A percentile compares a stretch with the other conserved stretches of the same genome.
phyloP scores from a whole-genome alignment of 164 flowering plant genomes.

The Kingdonia uniflora region DNA sequence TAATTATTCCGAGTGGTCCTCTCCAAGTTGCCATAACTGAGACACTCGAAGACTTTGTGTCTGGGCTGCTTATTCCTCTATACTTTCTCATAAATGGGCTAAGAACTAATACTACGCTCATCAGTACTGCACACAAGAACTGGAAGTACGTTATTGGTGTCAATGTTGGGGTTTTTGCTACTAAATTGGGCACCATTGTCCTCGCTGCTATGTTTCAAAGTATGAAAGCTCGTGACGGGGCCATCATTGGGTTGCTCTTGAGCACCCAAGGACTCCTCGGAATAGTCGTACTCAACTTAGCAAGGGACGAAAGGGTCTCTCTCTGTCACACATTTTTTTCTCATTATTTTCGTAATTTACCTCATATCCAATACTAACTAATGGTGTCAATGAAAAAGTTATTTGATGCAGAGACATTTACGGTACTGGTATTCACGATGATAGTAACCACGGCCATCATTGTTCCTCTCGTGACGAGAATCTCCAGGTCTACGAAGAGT shows the following conservation, averaged over 20 bases:
- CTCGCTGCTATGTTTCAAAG: constrained; percentile 1
- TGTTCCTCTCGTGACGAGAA: too few species aligned
- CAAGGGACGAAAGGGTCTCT: too few species aligned
- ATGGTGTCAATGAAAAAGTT: too few species aligned
- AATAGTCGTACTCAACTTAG: constrained; percentile 7
- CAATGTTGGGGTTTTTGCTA: neutral
- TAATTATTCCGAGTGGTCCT: constrained; percentile 13
- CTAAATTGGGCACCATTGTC: constrained; percentile 1
- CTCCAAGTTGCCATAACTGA: constrained; percentile 4
- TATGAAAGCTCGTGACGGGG: constrained; percentile 5
- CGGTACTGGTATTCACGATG: too few species aligned
- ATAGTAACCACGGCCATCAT: too few species aligned
- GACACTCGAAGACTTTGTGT: constrained; percentile 10
- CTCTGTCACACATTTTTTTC: too few species aligned
- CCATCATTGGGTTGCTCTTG: constrained; percentile 13
- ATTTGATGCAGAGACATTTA: too few species aligned
- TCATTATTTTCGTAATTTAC: too few species aligned
- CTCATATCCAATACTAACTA: too few species aligned
- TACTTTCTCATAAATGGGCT: constrained; percentile 12
- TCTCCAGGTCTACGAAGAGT: too few species aligned
- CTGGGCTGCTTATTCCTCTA: constrained; percentile 7
- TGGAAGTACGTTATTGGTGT: too few species aligned
- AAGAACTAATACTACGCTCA: neutral
- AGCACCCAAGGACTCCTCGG: constrained; percentile 14
- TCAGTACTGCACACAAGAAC: too few species aligned